Base-by-base conservation (phyloP, 257 asterid genomes). In the Solanum infundibuliforme region DNA sequence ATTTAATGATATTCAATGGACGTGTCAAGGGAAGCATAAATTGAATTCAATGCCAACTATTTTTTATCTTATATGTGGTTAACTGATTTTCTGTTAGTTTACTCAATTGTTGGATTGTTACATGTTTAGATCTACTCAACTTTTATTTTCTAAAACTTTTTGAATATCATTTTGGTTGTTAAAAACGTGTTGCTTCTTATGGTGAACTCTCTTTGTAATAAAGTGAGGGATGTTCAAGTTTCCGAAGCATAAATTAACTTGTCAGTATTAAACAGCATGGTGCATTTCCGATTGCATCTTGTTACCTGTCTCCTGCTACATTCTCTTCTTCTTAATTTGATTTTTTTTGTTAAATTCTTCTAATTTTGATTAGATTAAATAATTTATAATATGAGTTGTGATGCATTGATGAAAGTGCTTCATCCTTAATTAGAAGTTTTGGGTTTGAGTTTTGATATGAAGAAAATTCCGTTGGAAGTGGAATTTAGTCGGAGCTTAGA, bases 271-370 rank as follows among this genome's bases (percentile, higher is more conserved):
- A 86, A 86, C 87, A 71, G 71, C 87, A 12, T 69, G 29, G 52
- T 86, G 83, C 48, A 41, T 35, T 31, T 43, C 18, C n/a, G 12
- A 20, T 86, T 41, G 87, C 87, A 86, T 58, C 20, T 29, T 86
- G 87, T 46, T 86, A 86, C 87, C 87, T 86, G 87, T 86, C 87
- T 86, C 23, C 87, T 86, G 81, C 52, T 65, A 86, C 83, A 86
- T 13, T 38, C 3, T 25, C 5, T 3, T 36, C 6, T 62, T n/a
- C 21, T 55, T 32, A 11, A 48, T 7, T 5, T 48, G 60, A 16
- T 5, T 18, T 0, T 6, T 52, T 16, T 18, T 18, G 10, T 2
- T 18, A 55, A 16, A 55, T 20, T 55, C 11, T 18, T 55, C 11
- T 20, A 55, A 55, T 20, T 8, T 55, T 18, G n/a, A 55, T 55